Base-by-base conservation (phyloP, 352 stramenopile genomes). In the Pythium dissotocum region DNA sequence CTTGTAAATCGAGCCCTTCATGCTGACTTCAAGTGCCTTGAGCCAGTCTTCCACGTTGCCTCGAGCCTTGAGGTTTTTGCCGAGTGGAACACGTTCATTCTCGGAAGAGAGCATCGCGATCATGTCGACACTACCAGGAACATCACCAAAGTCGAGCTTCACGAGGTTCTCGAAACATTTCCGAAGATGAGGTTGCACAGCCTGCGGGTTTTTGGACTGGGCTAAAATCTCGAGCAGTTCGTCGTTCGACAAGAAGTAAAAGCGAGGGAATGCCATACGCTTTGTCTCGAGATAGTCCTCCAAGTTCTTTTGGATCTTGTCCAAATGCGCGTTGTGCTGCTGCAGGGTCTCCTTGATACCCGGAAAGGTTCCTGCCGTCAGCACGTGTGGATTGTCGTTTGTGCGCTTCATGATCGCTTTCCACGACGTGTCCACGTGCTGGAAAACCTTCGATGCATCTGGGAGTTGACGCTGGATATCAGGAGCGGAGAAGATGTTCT, bases 171-270 rank as follows among this genome's bases (percentile, higher is more conserved):
- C 95, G 70, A 98, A 98, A 66, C 91, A 98, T 65, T 98, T 98
- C 1, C 91, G 83, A 38, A 98, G 68, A 70, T 98, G 95, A 0
- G 92, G 94, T 58, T 98, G 95, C 14, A 98, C 93, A 0, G 90
- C 91, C 32, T 97, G 91, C 10, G 95, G 95, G 61, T 98, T 97
- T 76, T 98, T 98, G 5, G 93, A 93, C 55, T 98, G 94, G 8
- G 94, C 93, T 1, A 98, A 70, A 40, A 98, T 98, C 64, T 98
- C 95, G 0, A 98, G 78, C 21, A 98, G 73, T 40, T 97, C 96
- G 53, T 98, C 96, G 58, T 99, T 97, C 0, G 93, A 98, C 2
- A 98, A 70, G 63, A 98, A 98, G 75, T 98, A 98, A 73, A 98
- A 98, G 0, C 89, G 76, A 6, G 92, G 92, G 56, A 98, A 98